Evolutionary conservation across 768 basidiomycete genomes (phyloP), one percentile per base, ranked within the genome.

Genomic region (Guyanaporus albipodus): DNA sequence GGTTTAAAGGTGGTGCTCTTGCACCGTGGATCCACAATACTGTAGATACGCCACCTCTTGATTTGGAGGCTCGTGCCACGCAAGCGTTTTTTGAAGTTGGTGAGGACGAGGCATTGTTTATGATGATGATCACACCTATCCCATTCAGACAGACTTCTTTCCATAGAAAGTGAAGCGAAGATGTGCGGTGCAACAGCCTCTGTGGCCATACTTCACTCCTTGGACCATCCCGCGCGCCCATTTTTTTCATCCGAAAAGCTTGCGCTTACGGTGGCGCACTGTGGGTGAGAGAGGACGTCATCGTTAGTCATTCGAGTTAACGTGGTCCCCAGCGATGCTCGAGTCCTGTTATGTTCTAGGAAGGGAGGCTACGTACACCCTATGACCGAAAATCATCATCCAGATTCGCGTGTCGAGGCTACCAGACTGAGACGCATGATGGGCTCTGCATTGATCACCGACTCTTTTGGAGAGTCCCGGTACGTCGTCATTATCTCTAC

Each of bases 381-480:
- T 2, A 87, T 98, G 79, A 96, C 96, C 0, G 91, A 97, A 69
- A 85, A 81, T 23, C 96, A 99, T 62, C 95, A 97, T 63, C 87
- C 92, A n/a, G 95, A 98, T 57, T 78, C 90, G 19, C 83, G 83
- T 27, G 75, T 89, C 9, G 96, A 99, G 64, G 80, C 88, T 24
- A 82, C 81, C 35, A 76, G 96, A 35, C 70, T 99, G 44, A 78
- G 94, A 26, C 77, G 88, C 44, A 88, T 92, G 81, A 92, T 90
- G 82, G 87, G 92, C 10, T 85, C 85, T 8, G 85, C 88, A 4
- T 67, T 95, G 22, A 87, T 96, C 35, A 89, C 89, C 2, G 95
- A 98, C 63, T 93, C 91, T 6, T 98, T 90, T 58, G 94, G 95
- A 7, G 94, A 98, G 73, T 80, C 84, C 24, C 74, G 94, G 82